Evolutionary conservation across 768 basidiomycete genomes (phyloP).

Genomic region (Holtermannia corniformis): DNA sequence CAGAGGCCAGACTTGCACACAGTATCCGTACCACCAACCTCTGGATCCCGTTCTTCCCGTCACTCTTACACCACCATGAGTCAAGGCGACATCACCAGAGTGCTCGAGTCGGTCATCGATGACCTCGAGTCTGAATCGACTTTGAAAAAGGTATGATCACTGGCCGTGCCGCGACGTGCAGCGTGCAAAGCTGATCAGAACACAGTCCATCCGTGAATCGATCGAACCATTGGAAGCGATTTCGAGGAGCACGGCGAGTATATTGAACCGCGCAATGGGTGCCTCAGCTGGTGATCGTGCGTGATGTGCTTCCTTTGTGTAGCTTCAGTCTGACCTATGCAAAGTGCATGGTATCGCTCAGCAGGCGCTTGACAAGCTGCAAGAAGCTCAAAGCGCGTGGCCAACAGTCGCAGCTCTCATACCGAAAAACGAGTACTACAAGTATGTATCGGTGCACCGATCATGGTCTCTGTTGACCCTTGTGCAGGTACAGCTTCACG

Average conservation of each 20-base stretch:
- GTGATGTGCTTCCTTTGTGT: slow-evolving; percentile 2
- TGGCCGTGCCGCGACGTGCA: not conserved
- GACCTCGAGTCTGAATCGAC: slow-evolving; percentile 28
- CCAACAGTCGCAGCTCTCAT: slow-evolving; percentile 30
- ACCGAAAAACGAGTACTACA: slow-evolving; percentile 40
- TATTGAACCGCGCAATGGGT: slow-evolving; percentile 28
- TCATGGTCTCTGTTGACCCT: not conserved
- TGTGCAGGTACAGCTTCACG: slow-evolving; percentile 16
- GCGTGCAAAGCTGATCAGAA: not conserved
- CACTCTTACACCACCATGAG: too few relatives aligned
- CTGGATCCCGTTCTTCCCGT: too few relatives aligned
- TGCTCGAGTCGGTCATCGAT: slow-evolving; percentile 13
- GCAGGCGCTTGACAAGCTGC: slow-evolving; percentile 8
- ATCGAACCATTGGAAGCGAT: slow-evolving; percentile 33
- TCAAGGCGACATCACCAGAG: not conserved
- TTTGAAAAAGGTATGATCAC: slow-evolving; percentile 24
- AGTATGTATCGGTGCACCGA: slow-evolving; percentile 23
- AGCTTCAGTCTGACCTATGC: not conserved
- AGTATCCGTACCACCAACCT: too few relatives aligned
- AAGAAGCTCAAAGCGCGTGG: slow-evolving; percentile 21
- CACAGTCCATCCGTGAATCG: slow-evolving; percentile 22
- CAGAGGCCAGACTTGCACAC: too few relatives aligned
- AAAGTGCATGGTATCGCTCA: not conserved
- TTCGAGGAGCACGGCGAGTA: slow-evolving; percentile 16
- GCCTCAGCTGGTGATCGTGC: slow-evolving; percentile 18